A percentile compares a stretch with the other conserved stretches of the same genome.
These are phyloP conservation scores for Trypanosoma platydactyli DNA, from an alignment of 208 protist genomes.

Conservation along the genomic window DNA sequence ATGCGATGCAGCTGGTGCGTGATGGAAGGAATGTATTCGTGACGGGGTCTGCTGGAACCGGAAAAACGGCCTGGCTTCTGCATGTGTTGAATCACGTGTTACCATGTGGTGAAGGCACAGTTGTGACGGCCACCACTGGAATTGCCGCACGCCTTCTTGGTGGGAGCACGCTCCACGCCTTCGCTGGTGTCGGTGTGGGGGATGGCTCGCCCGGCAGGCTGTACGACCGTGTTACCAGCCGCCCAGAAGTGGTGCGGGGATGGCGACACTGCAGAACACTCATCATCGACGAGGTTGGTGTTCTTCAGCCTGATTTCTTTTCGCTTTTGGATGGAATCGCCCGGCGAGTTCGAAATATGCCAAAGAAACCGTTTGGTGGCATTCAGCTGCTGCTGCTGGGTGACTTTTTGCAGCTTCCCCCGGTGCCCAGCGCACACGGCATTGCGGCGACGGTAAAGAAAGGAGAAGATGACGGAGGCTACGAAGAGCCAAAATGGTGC, in stretches of 20 bases:
- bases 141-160: slow-evolving; percentile 38
- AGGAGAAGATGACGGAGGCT: background rate
- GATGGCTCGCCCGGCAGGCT: slow-evolving; percentile 29
- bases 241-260: slow-evolving; percentile 25
- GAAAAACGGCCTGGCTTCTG: slow-evolving; percentile 76
- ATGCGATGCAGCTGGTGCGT: slow-evolving; percentile 43
- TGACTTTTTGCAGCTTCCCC: slow-evolving; percentile 53
- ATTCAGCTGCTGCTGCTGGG: slow-evolving; percentile 45
- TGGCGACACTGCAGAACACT: slow-evolving; percentile 36
- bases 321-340: slow-evolving; percentile 34
- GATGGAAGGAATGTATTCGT: slow-evolving; percentile 69
- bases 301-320: slow-evolving; percentile 32
- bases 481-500: slow-evolving; percentile 49
- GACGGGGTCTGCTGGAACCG: slow-evolving; percentile 76
- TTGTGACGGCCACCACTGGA: slow-evolving; percentile 41
- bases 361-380: slow-evolving; percentile 46
- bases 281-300: slow-evolving; percentile 54
- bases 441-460: background rate
- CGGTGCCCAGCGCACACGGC: slow-evolving; percentile 12
- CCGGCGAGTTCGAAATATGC: slow-evolving; percentile 26
- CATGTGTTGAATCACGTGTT: slow-evolving; percentile 51
- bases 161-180: slow-evolving; percentile 44
- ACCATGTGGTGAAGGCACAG: slow-evolving; percentile 10
- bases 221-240: slow-evolving; percentile 24
- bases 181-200: slow-evolving; percentile 45